These are phyloP conservation scores for Hura crepitans DNA, from an alignment of 441 rosid genomes.

Conservation along the genomic window DNA sequence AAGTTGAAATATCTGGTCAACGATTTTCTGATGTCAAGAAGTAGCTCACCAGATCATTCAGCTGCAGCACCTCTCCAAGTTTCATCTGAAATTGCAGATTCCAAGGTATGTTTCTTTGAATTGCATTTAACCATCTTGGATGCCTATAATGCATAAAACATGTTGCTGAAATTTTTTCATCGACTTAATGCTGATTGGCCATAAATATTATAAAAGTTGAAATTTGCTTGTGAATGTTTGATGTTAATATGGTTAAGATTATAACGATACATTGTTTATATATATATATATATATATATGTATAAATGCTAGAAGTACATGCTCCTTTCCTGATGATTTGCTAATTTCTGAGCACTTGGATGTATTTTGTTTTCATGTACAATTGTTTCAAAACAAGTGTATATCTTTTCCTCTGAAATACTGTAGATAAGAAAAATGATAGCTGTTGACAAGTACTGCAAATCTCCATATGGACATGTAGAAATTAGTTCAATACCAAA, in stretches of 20 bases:
- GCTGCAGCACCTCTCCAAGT: slow-evolving; percentile 38
- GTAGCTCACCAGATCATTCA: slow-evolving; percentile 27
- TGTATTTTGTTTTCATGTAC: not conserved
- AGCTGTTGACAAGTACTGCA: not conserved
- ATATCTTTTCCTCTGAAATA: not conserved
- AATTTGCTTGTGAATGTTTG: not conserved
- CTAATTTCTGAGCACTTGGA: not conserved
- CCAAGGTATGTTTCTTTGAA: slow-evolving; percentile 36
- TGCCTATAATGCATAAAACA: not conserved
- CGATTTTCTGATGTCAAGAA: slow-evolving; percentile 33
- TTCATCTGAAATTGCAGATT: slow-evolving; percentile 32
- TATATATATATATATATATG: no score
- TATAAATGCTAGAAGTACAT: not conserved
- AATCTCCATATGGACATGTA: not conserved
- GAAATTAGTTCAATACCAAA: not conserved
- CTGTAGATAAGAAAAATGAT: not conserved
- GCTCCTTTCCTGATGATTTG: not conserved
- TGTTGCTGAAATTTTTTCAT: no score
- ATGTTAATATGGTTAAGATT: not conserved
- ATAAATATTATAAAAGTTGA: not conserved
- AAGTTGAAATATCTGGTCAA: slow-evolving; percentile 49
- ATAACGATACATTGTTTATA: not conserved
- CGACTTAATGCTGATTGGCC: no score
- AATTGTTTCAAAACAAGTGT: not conserved
- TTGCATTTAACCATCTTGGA: not conserved